phyloP scores from a whole-genome alignment of 257 asterid genomes.

The Nicotiana undulata region DNA sequence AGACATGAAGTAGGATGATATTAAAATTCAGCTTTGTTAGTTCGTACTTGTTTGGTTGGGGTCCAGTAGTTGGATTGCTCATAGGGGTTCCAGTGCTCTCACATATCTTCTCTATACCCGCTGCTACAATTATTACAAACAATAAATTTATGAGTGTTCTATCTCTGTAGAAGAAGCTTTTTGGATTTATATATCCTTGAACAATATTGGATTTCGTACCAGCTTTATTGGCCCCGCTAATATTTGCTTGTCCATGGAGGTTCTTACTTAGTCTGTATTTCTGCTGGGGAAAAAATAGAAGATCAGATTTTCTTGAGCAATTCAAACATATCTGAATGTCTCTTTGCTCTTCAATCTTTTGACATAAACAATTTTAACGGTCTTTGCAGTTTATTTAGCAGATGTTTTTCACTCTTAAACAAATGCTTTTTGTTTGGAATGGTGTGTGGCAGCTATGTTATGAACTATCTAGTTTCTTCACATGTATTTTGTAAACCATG shows the following conservation, averaged over 20 bases:
- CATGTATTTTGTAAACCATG: constrained; percentile 2
- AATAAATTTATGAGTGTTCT: constrained; percentile 14
- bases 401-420: too few species aligned
- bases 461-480: neutral
- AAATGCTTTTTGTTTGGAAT: neutral
- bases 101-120: constrained; percentile 44
- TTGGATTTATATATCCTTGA: constrained; percentile 7
- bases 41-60: constrained; percentile 59
- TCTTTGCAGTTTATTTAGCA: too few species aligned
- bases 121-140: constrained; percentile 28
- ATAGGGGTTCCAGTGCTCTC: constrained; percentile 46
- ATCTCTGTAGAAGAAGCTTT: neutral
- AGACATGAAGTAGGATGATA: neutral
- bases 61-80: constrained; percentile 34
- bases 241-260: constrained; percentile 64
- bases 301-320: neutral
- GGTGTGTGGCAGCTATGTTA: neutral
- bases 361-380: neutral
- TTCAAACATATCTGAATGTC: neutral
- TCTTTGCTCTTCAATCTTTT: neutral
- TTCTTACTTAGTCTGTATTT: constrained; percentile 89
- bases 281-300: constrained; percentile 34
- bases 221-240: constrained; percentile 50
- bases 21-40: neutral
- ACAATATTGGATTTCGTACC: constrained; percentile 35